Percentiles rank a stretch among this genome's conserved stretches.
These are phyloP conservation scores for Aotearoamyces nothofagi DNA, from an alignment of 2,329 filamentous ascomycete species.

Conservation along the genomic window DNA sequence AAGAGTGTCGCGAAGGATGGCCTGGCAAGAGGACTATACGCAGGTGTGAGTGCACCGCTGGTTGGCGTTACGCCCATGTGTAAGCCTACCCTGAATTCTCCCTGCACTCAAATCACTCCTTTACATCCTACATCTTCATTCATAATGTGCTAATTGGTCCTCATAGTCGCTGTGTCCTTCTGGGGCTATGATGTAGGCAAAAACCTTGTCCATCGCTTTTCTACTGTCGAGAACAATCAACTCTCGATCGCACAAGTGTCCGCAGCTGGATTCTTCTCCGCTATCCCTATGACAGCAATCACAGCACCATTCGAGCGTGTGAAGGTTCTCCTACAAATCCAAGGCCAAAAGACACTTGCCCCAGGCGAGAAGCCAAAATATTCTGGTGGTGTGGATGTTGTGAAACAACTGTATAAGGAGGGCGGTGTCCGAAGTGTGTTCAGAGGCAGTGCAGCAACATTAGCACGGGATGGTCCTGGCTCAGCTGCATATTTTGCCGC, in stretches of 20 bases:
- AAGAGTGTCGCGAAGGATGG: conserved; percentile 84
- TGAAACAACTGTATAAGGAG: conserved; percentile 81
- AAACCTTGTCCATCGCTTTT: conserved; percentile 58
- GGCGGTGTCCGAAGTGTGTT: conserved; percentile 87
- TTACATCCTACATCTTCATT: too few relatives aligned
- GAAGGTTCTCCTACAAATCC: conserved; percentile 95
- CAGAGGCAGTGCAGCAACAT: conserved; percentile 76
- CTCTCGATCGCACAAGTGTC: conserved; percentile 80
- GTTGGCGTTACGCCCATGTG: conserved; percentile 98
- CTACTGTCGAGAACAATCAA: conserved; percentile 49
- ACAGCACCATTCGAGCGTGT: conserved; percentile 99
- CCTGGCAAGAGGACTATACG: conserved; percentile 68
- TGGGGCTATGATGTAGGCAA: conserved; percentile 96
- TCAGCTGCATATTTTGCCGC: conserved; percentile 93
- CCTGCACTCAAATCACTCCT: neutral
- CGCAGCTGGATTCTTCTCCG: conserved; percentile 90
- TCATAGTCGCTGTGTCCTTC: conserved; percentile 50
- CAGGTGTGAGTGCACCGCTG: conserved; percentile 88
- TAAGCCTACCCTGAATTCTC: conserved; percentile 33
- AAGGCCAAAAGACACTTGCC: conserved; percentile 73
- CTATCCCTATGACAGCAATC: conserved; percentile 92
- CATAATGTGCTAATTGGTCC: neutral
- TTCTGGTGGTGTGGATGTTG: conserved; percentile 74
- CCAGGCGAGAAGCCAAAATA: conserved; percentile 91
- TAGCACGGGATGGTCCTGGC: conserved; percentile 86